Percentiles rank a stretch among this genome's conserved stretches.
phyloP scores from a whole-genome alignment of 257 asterid species.

The Misopates orontium region DNA sequence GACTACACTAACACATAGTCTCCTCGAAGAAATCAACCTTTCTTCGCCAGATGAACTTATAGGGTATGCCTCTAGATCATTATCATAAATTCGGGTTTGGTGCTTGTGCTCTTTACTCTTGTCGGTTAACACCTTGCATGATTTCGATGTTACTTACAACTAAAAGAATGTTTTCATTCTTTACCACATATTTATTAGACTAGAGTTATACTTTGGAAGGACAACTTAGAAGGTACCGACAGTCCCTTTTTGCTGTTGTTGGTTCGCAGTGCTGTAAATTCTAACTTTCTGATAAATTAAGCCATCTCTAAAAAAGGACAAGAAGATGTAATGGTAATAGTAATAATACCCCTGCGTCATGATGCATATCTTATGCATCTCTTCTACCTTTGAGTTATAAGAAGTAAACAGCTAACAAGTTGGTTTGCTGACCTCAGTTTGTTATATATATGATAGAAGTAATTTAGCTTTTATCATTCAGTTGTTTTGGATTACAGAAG shows the following conservation, averaged over 20 bases:
- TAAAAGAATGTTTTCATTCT: not conserved
- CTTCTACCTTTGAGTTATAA: not conserved
- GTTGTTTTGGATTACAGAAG: too few species aligned
- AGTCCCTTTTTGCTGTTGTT: too few species aligned
- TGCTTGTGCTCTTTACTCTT: too few species aligned
- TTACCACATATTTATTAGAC: too few species aligned
- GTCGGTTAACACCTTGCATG: not conserved
- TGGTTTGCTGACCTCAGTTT: not conserved
- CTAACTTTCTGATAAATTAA: not conserved
- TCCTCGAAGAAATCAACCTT: slow-evolving; percentile 51
- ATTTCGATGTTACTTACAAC: not conserved
- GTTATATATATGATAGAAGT: too few species aligned
- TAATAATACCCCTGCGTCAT: not conserved
- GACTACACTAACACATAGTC: slow-evolving; percentile 53
- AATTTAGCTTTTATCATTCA: too few species aligned
- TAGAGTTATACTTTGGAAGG: not conserved
- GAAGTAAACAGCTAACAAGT: not conserved
- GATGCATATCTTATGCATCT: not conserved
- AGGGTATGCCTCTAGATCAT: slow-evolving; percentile 47
- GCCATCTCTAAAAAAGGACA: not conserved
- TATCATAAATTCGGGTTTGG: too few species aligned
- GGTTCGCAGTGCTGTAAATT: not conserved
- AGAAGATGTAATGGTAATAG: too few species aligned
- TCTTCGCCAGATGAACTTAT: slow-evolving; percentile 86
- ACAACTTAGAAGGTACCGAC: too few species aligned